These are phyloP conservation scores for Cyphellophora attinorum DNA, from an alignment of 2,329 filamentous ascomycete species.

Conservation along the genomic window DNA sequence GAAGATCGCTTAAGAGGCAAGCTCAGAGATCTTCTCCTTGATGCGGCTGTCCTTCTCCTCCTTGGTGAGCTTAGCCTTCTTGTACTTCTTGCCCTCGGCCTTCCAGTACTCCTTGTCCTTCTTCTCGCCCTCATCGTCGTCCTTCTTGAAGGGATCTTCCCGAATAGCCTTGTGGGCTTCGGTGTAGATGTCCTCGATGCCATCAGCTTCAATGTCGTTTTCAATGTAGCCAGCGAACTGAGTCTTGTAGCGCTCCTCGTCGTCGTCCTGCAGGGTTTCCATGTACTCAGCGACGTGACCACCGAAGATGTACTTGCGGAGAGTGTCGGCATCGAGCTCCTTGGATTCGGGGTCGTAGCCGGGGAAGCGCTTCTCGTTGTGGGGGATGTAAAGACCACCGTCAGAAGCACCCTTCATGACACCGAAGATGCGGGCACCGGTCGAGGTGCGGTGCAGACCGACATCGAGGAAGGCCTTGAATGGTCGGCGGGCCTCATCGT, in stretches of 20 bases:
- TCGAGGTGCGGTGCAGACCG: conserved; percentile 92
- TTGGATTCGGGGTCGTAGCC: conserved; percentile 95
- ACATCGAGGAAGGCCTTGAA: conserved; percentile 99
- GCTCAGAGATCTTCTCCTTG: conserved; percentile 82
- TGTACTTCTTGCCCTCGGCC: conserved; percentile 88
- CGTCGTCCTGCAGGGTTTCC: conserved; percentile 98
- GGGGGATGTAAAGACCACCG: conserved; percentile 90
- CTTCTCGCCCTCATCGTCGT: conserved; percentile 62
- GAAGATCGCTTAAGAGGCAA: conserved; percentile 36
- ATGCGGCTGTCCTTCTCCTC: conserved; percentile 75
- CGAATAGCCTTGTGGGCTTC: conserved; percentile 96
- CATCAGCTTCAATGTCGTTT: conserved; percentile 90
- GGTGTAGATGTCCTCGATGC: conserved; percentile 89
- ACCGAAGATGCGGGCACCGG: conserved; percentile 96
- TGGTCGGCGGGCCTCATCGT: conserved; percentile 77
- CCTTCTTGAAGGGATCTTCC: conserved; percentile 96
- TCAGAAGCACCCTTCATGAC: conserved; percentile 99
- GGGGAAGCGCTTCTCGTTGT: conserved; percentile 99
- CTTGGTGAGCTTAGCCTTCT: conserved; percentile 65
- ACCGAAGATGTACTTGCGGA: conserved; percentile 98
- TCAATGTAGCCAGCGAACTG: conserved; percentile 99
- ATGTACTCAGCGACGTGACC: conserved; percentile 99
- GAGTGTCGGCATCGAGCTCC: conserved; percentile 93
- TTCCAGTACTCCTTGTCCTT: conserved; percentile 98
- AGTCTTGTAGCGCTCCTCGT: conserved; percentile 98